A percentile compares a stretch with the other conserved stretches of the same genome.
These are phyloP conservation scores for Striga asiatica DNA, from an alignment of 257 asterid species.

Conservation along the genomic window DNA sequence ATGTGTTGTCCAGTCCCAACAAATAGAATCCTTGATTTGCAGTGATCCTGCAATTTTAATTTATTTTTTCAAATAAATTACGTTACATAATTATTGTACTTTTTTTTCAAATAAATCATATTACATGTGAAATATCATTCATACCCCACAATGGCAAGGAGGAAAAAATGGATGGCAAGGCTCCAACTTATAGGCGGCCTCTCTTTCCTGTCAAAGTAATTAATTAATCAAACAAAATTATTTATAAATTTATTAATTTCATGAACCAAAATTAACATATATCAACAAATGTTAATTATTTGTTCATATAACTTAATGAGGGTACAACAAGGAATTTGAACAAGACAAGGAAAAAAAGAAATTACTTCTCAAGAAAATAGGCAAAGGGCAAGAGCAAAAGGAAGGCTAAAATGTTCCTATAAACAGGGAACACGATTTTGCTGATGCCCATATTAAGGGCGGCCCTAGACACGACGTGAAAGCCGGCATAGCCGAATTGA, in stretches of 20 bases:
- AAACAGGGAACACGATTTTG: slow-evolving; percentile 91
- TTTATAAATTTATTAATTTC: too few species aligned
- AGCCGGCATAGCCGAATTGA: slow-evolving; percentile 97
- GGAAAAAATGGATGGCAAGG: slow-evolving; percentile 69
- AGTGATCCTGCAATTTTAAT: slow-evolving; percentile 43
- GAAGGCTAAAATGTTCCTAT: slow-evolving; percentile 87
- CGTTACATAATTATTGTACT: neutral
- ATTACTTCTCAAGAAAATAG: slow-evolving; percentile 86
- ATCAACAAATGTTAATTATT: neutral
- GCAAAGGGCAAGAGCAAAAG: slow-evolving; percentile 89
- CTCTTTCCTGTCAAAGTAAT: slow-evolving; percentile 59
- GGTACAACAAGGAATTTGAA: neutral
- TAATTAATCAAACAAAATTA: neutral
- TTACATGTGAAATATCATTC: neutral
- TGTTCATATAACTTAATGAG: neutral
- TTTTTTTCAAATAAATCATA: neutral
- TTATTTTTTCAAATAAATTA: neutral
- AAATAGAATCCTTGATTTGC: slow-evolving; percentile 95
- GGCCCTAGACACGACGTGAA: slow-evolving; percentile 82
- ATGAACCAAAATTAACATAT: too few species aligned
- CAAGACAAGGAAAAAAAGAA: neutral
- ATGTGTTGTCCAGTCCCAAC: slow-evolving; percentile 88
- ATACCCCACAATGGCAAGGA: slow-evolving; percentile 90
- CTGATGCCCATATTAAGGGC: slow-evolving; percentile 99
- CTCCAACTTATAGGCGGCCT: slow-evolving; percentile 73